phyloP scores from a whole-genome alignment of 306 rosid species.

The Pterocarpus santalinus region DNA sequence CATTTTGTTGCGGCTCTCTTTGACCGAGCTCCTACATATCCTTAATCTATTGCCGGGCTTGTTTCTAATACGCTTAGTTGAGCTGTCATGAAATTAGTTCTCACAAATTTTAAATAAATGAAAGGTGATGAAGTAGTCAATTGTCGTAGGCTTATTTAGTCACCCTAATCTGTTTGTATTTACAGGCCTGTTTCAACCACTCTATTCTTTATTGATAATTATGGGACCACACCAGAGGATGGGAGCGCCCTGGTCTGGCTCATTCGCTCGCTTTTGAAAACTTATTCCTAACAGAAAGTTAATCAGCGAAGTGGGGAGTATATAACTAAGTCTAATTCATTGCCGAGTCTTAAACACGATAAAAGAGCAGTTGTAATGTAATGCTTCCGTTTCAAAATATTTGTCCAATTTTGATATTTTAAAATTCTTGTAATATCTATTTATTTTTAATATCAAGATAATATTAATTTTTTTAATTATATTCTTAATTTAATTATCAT shows the following conservation, averaged over 20 bases:
- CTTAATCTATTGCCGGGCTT: slow-evolving; percentile 11
- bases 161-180: slow-evolving; percentile 40
- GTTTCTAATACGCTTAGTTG: not conserved
- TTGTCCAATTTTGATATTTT: too few relatives aligned
- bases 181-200: slow-evolving; percentile 48
- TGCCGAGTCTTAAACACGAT: slow-evolving; percentile 55
- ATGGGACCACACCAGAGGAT: not conserved
- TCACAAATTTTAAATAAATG: not conserved
- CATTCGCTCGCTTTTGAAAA: slow-evolving; percentile 28
- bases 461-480: too few relatives aligned
- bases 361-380: slow-evolving; percentile 25
- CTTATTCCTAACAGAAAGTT: slow-evolving; percentile 25
- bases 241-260: slow-evolving; percentile 26
- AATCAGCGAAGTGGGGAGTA: slow-evolving; percentile 28
- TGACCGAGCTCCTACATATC: slow-evolving; percentile 35
- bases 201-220: slow-evolving; percentile 30
- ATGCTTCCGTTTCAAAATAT: too few relatives aligned
- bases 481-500: too few relatives aligned
- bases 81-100: slow-evolving; percentile 34
- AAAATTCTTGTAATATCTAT: too few relatives aligned
- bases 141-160: slow-evolving; percentile 31
- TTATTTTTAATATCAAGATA: too few relatives aligned
- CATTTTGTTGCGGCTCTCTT: slow-evolving; percentile 34
- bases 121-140: slow-evolving; percentile 55
- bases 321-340: slow-evolving; percentile 46